Conservation (phyloP, 192 early-diverging fungal species). For the Coemansia sp. region DNA sequence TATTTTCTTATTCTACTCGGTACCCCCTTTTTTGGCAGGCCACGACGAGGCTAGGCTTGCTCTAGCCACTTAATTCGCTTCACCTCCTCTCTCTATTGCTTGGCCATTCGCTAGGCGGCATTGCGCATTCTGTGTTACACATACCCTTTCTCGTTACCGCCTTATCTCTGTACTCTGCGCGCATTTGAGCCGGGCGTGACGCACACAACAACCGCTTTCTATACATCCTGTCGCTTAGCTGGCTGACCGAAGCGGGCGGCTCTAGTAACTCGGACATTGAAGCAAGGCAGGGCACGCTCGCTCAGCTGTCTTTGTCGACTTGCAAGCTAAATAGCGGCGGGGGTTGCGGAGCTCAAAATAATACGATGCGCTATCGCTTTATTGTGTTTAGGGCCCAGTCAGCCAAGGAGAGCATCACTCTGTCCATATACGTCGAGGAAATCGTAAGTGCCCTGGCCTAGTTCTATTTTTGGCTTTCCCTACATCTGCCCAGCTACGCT, state of each 20-base stretch:
- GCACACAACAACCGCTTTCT: background rate
- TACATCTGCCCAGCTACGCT: background rate
- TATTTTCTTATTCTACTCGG: background rate
- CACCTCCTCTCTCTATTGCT: background rate
- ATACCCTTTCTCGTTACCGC: background rate
- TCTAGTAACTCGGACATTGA: background rate
- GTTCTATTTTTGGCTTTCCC: background rate
- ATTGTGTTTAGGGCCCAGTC: conserved; percentile 54
- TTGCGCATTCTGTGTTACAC: conserved; percentile 4
- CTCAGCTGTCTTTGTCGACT: background rate
- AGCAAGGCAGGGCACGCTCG: background rate
- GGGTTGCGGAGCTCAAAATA: conserved; percentile 3
- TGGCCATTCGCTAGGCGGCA: background rate
- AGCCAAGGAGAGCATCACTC: conserved; percentile 26
- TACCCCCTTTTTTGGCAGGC: background rate
- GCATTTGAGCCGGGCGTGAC: background rate
- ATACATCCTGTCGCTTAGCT: background rate
- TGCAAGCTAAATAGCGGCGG: background rate
- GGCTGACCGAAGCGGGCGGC: background rate
- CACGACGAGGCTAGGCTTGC: conserved; percentile 3
- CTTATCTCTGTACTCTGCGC: background rate
- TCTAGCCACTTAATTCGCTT: background rate
- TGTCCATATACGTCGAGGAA: conserved; percentile 48
- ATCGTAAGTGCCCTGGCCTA: conserved; percentile 17
- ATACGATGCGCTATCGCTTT: conserved; percentile 48